Evolutionary conservation across 306 rosid genomes (phyloP).

Genomic region (Ziziphus jujuba): DNA sequence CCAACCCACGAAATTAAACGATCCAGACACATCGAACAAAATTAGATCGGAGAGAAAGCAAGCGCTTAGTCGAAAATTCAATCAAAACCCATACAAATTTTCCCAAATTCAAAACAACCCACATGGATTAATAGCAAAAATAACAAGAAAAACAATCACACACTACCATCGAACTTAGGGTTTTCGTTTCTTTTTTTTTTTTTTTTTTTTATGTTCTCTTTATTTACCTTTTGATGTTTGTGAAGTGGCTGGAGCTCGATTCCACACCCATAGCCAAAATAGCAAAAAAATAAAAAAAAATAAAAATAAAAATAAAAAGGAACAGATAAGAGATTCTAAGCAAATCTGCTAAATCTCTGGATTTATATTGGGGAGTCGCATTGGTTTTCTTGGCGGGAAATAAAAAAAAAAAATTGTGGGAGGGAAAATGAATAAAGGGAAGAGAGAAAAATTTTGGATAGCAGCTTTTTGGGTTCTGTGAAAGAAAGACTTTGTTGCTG

Average conservation of each 20-base stretch:
- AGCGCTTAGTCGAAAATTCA: background rate
- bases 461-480: background rate
- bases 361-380: background rate
- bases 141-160: background rate
- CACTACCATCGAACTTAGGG: slow-evolving; percentile 27
- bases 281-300: background rate
- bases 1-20: background rate
- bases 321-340: slow-evolving; percentile 9
- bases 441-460: slow-evolving; percentile 8
- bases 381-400: slow-evolving; percentile 21
- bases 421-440: background rate
- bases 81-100: background rate
- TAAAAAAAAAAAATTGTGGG: background rate
- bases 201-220: too few relatives aligned
- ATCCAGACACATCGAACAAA: slow-evolving; percentile 24
- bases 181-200: slow-evolving; percentile 1
- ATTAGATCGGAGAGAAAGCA: slow-evolving; percentile 4
- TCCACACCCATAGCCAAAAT: slow-evolving; percentile 29
- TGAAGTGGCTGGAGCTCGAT: slow-evolving; percentile 44
- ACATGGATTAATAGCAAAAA: background rate
- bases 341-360: background rate
- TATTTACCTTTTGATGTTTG: slow-evolving; percentile 53
- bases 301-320: background rate
- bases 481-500: too few relatives aligned
- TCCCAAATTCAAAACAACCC: background rate